phyloP scores from a whole-genome alignment of 1,139 yeast species.

The Lizanozyma gosingica region DNA sequence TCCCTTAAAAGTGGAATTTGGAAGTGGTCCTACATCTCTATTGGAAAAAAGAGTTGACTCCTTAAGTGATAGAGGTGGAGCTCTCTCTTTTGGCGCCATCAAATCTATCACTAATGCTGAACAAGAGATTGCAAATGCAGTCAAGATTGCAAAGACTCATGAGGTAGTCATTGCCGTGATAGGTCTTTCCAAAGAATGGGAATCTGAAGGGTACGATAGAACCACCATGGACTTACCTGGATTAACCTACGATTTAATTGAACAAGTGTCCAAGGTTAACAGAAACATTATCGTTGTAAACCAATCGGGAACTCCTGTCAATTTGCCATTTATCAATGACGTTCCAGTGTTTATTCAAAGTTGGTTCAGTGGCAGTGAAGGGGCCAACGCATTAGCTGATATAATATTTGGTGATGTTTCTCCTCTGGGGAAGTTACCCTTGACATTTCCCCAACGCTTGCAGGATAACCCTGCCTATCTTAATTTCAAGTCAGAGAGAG shows the following conservation, averaged over 20 bases:
- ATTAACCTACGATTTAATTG: constrained; percentile 9
- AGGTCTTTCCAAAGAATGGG: constrained; percentile 43
- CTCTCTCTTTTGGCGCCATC: neutral
- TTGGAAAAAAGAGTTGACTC: constrained; percentile 6
- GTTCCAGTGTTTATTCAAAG: constrained; percentile 13
- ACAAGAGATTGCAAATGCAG: constrained; percentile 29
- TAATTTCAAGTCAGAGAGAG: constrained; percentile 35
- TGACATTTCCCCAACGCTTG: constrained; percentile 21
- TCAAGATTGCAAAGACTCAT: constrained; percentile 31
- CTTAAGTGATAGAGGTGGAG: constrained; percentile 10
- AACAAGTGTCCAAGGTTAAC: constrained; percentile 10
- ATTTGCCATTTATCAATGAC: constrained; percentile 12
- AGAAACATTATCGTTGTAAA: constrained; percentile 12
- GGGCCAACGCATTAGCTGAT: constrained; percentile 20
- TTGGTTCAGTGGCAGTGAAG: constrained; percentile 10
- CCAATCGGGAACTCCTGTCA: constrained; percentile 14
- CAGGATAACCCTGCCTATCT: constrained; percentile 37
- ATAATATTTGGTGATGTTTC: constrained; percentile 20
- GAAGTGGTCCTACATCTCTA: constrained; percentile 8
- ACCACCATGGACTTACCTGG: constrained; percentile 20
- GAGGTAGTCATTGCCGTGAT: constrained; percentile 39
- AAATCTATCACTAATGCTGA: neutral
- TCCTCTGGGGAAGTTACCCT: constrained; percentile 22
- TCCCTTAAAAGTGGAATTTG: constrained; percentile 8
- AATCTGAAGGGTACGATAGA: constrained; percentile 45